These are phyloP conservation scores for Pleurostoma richardsiae DNA, from an alignment of 2,329 filamentous ascomycete genomes.

Conservation along the genomic window DNA sequence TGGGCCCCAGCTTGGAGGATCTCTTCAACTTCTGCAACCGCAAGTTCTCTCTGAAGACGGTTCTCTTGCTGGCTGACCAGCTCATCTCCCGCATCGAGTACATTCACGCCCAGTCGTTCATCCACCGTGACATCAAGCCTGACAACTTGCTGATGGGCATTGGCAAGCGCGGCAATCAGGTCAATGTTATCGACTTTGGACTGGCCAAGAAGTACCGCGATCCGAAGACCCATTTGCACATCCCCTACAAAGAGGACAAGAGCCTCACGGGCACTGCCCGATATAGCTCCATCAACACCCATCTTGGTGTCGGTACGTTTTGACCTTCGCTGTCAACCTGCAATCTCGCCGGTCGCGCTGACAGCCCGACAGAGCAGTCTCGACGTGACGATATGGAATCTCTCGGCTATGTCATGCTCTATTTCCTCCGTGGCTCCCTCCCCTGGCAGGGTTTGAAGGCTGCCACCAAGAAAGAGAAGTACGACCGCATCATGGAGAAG, in stretches of 20 bases:
- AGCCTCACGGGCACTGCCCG: slow-evolving; percentile 98
- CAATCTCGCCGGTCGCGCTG: slow-evolving; percentile 16
- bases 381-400: slow-evolving; percentile 99
- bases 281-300: slow-evolving; percentile 98
- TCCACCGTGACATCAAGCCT: slow-evolving; percentile 99
- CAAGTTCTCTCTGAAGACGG: slow-evolving; percentile 98
- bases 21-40: slow-evolving; percentile 99
- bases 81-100: slow-evolving; percentile 99
- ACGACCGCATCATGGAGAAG: slow-evolving; percentile 99
- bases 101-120: slow-evolving; percentile 99
- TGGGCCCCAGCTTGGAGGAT: slow-evolving; percentile 93
- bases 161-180: slow-evolving; percentile 97
- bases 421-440: slow-evolving; percentile 98
- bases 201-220: slow-evolving; percentile 99
- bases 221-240: slow-evolving; percentile 99
- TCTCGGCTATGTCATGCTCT: slow-evolving; percentile 98
- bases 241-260: slow-evolving; percentile 99
- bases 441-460: slow-evolving; percentile 99
- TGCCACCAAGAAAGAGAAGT: slow-evolving; percentile 99
- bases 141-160: slow-evolving; percentile 99
- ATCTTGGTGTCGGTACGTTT: slow-evolving; percentile 79
- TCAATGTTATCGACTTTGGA: slow-evolving; percentile 99
- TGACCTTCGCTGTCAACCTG: not conserved
- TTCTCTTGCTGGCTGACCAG: slow-evolving; percentile 92
- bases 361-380: slow-evolving; percentile 71